Conservation (phyloP, 2,329 filamentous ascomycete genomes). For the Neofusicoccum kwambonambiense region DNA sequence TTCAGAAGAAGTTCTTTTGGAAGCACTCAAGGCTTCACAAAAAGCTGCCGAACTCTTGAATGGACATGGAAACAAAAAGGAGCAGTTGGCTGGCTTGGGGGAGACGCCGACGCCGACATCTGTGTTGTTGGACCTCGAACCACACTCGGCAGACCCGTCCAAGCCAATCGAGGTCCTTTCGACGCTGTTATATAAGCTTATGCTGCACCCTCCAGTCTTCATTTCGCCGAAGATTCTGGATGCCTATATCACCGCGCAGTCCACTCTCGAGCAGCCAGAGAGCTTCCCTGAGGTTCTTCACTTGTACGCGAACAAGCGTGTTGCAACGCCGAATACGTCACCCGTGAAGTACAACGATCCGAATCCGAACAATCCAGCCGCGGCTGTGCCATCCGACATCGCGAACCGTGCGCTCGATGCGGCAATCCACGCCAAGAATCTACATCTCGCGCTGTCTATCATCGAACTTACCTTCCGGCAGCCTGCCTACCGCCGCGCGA, state of each 20-base stretch:
- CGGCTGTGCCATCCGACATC: conserved; percentile 67
- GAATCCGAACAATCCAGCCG: conserved; percentile 59
- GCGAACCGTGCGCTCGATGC: conserved; percentile 73
- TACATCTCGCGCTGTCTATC: conserved; percentile 74
- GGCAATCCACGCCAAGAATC: conserved; percentile 75
- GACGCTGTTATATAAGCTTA: conserved; percentile 63
- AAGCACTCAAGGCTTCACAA: not conserved
- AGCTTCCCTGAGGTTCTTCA: conserved; percentile 77
- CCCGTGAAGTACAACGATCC: conserved; percentile 45
- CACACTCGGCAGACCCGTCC: not conserved
- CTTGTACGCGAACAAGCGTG: conserved; percentile 80
- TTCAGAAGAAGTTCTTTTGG: conserved; percentile 11
- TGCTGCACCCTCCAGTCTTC: conserved; percentile 74
- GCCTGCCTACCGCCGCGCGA: conserved; percentile 65
- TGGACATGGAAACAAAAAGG: not conserved
- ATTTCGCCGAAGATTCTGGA: conserved; percentile 72
- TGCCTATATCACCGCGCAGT: conserved; percentile 74
- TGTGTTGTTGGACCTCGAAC: not conserved
- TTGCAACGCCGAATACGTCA: conserved; percentile 61
- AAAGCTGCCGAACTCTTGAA: not conserved
- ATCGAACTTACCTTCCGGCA: conserved; percentile 68
- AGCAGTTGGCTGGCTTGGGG: not conserved
- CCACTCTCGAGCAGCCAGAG: conserved; percentile 68
- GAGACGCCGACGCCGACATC: not conserved
- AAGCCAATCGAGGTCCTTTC: conserved; percentile 46